Base-by-base conservation (phyloP, 768 basidiomycete species). In the Mycena rosella region DNA sequence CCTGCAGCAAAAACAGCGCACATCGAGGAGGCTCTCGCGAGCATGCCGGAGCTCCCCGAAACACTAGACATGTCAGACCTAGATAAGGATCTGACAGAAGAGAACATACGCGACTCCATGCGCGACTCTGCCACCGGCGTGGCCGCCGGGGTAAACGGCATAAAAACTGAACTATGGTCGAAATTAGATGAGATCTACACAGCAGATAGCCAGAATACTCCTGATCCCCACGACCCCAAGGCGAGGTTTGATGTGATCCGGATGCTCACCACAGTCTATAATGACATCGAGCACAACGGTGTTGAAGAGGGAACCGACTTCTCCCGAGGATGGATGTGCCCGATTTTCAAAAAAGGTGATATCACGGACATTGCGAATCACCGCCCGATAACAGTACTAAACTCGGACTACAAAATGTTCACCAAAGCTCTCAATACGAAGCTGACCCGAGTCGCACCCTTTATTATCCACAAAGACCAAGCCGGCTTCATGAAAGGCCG, bases 81-180 rank as follows among this genome's bases (percentile, higher is more conserved):
- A 20, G 56, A 22, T n/a, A 42, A 49, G 15, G 34, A 51, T 11
- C 14, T 58, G 9, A 27, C 10, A 7, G 65, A 67, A 22, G 65
- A 54, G 7, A 24, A 48, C 13, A 36, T 67, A 10, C 9, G 40
- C 1, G 1, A 6, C 5, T 20, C 65, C 0, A 15, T 67, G 26
- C 24, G 29, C 3, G 13, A 17, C 7, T 47, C 34, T 4, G 44
- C 52, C 14, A 48, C 45, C 13, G 65, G 65, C 0, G 54, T 45
- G 20, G 65, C 65, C 0, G 10, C 65, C 4, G 65, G 65, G 0
- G 20, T 56, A 5, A 30, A 61, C 18, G 59, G 65, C 10, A 55
- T 67, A 0, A 52, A 29, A 8, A 55, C 58, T 3, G 65, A 67
- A 24, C 29, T 60, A 3, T 67, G 65, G 65, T 11, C 22, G 14